phyloP scores from a whole-genome alignment of 2,329 filamentous ascomycete genomes.

The Myriosclerotinia scirpicola region DNA sequence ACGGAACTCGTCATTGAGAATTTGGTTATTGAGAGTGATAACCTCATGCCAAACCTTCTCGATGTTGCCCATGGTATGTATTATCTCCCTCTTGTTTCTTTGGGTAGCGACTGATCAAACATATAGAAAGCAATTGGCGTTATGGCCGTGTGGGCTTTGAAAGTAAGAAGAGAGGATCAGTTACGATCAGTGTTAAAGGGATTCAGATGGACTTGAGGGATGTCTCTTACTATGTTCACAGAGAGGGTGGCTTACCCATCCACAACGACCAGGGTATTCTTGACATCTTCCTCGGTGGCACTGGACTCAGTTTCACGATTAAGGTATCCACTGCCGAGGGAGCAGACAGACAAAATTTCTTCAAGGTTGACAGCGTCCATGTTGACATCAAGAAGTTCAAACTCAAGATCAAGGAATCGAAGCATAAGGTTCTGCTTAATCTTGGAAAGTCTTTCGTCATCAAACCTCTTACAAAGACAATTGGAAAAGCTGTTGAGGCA shows the following conservation, averaged over 20 bases:
- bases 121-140: constrained; percentile 80
- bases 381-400: constrained; percentile 79
- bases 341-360: constrained; percentile 76
- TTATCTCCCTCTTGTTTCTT: background rate
- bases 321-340: constrained; percentile 79
- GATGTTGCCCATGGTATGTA: constrained; percentile 70
- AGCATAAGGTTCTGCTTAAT: constrained; percentile 86
- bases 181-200: constrained; percentile 83
- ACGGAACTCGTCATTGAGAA: constrained; percentile 93
- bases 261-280: constrained; percentile 85
- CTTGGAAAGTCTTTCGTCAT: constrained; percentile 86
- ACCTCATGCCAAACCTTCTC: constrained; percentile 88
- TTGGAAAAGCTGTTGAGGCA: constrained; percentile 87
- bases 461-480: constrained; percentile 68
- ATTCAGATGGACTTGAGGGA: constrained; percentile 90
- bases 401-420: constrained; percentile 91
- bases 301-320: constrained; percentile 89
- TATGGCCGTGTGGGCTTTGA: constrained; percentile 87
- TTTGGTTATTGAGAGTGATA: constrained; percentile 91
- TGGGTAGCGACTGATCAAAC: constrained; percentile 13
- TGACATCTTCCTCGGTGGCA: constrained; percentile 83
- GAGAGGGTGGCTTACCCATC: constrained; percentile 88
- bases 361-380: constrained; percentile 89
- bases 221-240: constrained; percentile 92
- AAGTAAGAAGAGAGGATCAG: constrained; percentile 75